These are phyloP conservation scores for Gossypium longicalyx DNA, from an alignment of 345 rosid species.

Conservation along the genomic window DNA sequence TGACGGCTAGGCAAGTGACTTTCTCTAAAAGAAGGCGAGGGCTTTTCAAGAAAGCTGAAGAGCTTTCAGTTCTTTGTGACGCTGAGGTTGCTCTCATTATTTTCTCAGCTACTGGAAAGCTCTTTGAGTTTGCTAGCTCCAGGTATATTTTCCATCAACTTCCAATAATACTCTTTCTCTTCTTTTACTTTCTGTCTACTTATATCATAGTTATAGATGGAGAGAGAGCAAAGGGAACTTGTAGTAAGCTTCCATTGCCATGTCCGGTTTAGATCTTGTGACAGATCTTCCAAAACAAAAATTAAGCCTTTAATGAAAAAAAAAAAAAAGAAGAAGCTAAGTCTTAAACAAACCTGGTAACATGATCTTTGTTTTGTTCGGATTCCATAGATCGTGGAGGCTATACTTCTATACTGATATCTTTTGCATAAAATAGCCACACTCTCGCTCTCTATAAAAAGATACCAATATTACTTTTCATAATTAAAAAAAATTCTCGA, in stretches of 20 bases:
- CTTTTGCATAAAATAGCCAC: not conserved
- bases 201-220: no score
- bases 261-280: not conserved
- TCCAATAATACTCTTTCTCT: not conserved
- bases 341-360: not conserved
- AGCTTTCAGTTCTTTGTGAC: constrained; percentile 57
- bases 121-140: constrained; percentile 47
- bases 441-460: not conserved
- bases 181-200: no score
- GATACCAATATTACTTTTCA: no score
- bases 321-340: no score
- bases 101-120: constrained; percentile 54
- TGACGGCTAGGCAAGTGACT: constrained; percentile 55
- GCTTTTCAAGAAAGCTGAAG: constrained; percentile 49
- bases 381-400: not conserved
- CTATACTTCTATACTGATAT: not conserved
- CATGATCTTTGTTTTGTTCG: not conserved
- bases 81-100: constrained; percentile 49
- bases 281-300: not conserved
- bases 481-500: no score
- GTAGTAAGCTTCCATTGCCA: not conserved
- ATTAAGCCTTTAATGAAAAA: not conserved
- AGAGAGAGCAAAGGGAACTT: no score
- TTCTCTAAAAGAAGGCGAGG: constrained; percentile 57
- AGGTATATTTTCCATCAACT: constrained; percentile 23